Evolutionary conservation across 306 rosid species (phyloP), one percentile per base, ranked within the genome.

Genomic region (Amphicarpaea edgeworthii): DNA sequence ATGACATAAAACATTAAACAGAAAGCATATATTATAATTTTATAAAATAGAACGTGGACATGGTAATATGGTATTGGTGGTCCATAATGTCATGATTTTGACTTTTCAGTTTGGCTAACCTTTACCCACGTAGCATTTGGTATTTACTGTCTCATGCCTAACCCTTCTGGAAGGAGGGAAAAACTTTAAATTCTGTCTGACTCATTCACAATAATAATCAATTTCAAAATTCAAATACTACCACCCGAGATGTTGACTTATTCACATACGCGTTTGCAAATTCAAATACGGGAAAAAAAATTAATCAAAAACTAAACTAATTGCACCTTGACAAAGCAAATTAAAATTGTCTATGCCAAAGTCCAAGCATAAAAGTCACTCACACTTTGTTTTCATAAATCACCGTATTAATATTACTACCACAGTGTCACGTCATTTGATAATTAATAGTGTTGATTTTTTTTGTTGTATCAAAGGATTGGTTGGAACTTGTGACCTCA

Each of bases 201-300:
- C 26, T 55, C 23, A 9, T 70, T 34, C 60, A 7, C 41, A 30
- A 30, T 30, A 28, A 60, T 37, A 43, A 50, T 41, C 9, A 12
- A 46, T 37, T 70, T 81, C 78, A 68, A 82, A 68, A 73, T 81
- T 70, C 66, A 82, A 69, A 81, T 19, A 3, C 14, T 42, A 49
- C 60, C 57, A 50, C 50, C 72, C 41, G 53, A 71, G 75, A 69
- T 47, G 70, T 83, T 87, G 89, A 85, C 88, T 15, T 9, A 0
- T 1, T 63, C 24, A 51, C 49, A 60, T 46, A 69, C 23, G 73
- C 65, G 77, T 81, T 73, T 54, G 46, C 68, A 55, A 32, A 47
- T 55, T 75, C 64, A 60, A 82, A 64, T 71, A 38, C 37, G 7
- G 7, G 42, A 26, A 37, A 37, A 26, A 6, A 1, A 16, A 12